Percentiles rank a stretch among this genome's conserved stretches.
These are phyloP conservation scores for Yamadazyma laniorum DNA, from an alignment of 805 yeast genomes.

Conservation along the genomic window DNA sequence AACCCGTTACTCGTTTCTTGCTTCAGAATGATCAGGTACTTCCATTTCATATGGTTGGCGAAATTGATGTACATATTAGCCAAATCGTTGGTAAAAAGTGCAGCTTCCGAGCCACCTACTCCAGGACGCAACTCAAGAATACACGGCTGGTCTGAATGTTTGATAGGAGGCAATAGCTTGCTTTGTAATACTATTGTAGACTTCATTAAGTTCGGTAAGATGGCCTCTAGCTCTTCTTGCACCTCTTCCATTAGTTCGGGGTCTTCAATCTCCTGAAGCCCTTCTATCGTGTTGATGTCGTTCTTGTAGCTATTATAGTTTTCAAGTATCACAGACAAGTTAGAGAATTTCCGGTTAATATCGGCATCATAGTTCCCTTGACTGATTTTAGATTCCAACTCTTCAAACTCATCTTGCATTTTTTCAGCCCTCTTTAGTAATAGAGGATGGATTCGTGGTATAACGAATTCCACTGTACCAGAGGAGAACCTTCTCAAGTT, in stretches of 20 bases:
- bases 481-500: too few species aligned
- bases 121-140: conserved; percentile 90
- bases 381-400: conserved; percentile 26
- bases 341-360: conserved; percentile 30
- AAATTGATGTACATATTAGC: conserved; percentile 77
- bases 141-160: conserved; percentile 73
- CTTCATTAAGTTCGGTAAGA: conserved; percentile 44
- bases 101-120: conserved; percentile 93
- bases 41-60: conserved; percentile 69
- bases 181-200: conserved; percentile 49
- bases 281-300: conserved; percentile 24
- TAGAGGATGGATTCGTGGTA: conserved; percentile 39
- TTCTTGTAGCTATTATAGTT: conserved; percentile 26
- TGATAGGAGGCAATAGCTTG: conserved; percentile 70
- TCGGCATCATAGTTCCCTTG: conserved; percentile 36
- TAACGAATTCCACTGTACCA: background rate
- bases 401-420: conserved; percentile 27
- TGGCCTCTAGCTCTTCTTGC: conserved; percentile 48
- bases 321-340: conserved; percentile 30
- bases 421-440: conserved; percentile 35
- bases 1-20: conserved; percentile 56
- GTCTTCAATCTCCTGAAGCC: conserved; percentile 35
- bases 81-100: conserved; percentile 78
- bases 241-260: conserved; percentile 56
- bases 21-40: conserved; percentile 54